Evolutionary conservation across 2,329 filamentous ascomycete species (phyloP).

Genomic region (Ciborinia camelliae): DNA sequence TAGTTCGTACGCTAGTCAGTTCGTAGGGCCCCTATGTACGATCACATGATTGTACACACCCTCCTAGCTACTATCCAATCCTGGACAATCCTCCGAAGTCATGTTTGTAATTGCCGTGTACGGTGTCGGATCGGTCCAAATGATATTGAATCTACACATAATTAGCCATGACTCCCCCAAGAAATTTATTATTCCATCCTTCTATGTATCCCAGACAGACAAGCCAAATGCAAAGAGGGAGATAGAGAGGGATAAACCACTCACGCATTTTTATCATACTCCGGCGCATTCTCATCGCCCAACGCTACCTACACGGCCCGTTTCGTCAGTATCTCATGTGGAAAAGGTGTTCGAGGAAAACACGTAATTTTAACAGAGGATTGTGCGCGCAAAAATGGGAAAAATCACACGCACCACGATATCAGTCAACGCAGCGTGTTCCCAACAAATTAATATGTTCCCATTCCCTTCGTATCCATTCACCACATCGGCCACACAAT

Average conservation of each 20-base stretch:
- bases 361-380: too few species aligned
- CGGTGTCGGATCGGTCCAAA: conserved; percentile 54
- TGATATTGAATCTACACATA: conserved; percentile 47
- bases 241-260: conserved; percentile 19
- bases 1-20: too few species aligned
- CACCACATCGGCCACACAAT: conserved; percentile 52
- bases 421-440: conserved; percentile 51
- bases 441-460: conserved; percentile 61
- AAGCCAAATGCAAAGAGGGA: too few species aligned
- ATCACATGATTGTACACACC: too few species aligned
- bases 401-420: conserved; percentile 42
- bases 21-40: too few species aligned
- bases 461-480: conserved; percentile 46
- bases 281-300: conserved; percentile 48
- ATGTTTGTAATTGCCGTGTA: conserved; percentile 46
- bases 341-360: too few species aligned
- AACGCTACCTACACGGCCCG: conserved; percentile 39
- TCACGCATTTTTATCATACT: conserved; percentile 49
- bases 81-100: conserved; percentile 52
- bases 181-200: neutral
- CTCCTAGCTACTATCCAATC: conserved; percentile 45
- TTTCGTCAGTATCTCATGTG: too few species aligned
- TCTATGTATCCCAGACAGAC: too few species aligned
- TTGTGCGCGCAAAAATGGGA: too few species aligned
- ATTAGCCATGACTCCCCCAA: neutral